Conservation (phyloP, 331 rosid genomes). For the Ulmus americana region DNA sequence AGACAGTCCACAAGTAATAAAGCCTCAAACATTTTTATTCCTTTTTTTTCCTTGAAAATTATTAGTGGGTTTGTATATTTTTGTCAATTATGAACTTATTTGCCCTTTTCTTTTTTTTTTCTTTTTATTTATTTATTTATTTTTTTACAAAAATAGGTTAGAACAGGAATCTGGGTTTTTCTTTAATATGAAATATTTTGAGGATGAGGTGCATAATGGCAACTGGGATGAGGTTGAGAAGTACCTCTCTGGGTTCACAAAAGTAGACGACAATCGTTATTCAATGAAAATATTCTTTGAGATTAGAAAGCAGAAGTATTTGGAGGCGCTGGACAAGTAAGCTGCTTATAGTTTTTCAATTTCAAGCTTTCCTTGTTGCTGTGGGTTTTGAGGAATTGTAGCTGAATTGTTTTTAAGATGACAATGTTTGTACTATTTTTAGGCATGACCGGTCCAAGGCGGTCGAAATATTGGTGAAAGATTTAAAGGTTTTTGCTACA, state of each 20-base stretch:
- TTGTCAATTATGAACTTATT: constrained; percentile 10
- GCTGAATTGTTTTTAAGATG: constrained; percentile 1
- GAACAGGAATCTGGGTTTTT: constrained; percentile 99
- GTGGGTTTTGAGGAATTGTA: too few relatives aligned
- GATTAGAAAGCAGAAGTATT: constrained; percentile 97
- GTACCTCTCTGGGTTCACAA: constrained; percentile 93
- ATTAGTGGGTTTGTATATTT: neutral
- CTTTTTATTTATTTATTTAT: neutral
- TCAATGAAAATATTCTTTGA: constrained; percentile 97
- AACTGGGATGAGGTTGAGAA: constrained; percentile 98
- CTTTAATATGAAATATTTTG: constrained; percentile 95
- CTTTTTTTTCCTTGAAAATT: neutral
- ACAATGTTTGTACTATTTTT: constrained; percentile 23
- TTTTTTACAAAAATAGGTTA: constrained; percentile 43
- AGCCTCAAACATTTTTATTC: constrained; percentile 25
- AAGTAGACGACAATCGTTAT: constrained; percentile 91
- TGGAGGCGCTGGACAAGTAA: constrained; percentile 95
- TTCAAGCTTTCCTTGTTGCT: constrained; percentile 9
- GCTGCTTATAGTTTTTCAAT: constrained; percentile 35
- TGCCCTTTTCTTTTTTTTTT: constrained; percentile 21
- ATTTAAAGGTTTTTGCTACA: constrained; percentile 90
- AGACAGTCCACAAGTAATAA: constrained; percentile 85
- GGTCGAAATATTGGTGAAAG: constrained; percentile 90
- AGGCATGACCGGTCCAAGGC: constrained; percentile 97
- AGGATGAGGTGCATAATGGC: constrained; percentile 95